Conservation (phyloP, 176 grass and related monocot species). For the Cenchrus fungigraminus region DNA sequence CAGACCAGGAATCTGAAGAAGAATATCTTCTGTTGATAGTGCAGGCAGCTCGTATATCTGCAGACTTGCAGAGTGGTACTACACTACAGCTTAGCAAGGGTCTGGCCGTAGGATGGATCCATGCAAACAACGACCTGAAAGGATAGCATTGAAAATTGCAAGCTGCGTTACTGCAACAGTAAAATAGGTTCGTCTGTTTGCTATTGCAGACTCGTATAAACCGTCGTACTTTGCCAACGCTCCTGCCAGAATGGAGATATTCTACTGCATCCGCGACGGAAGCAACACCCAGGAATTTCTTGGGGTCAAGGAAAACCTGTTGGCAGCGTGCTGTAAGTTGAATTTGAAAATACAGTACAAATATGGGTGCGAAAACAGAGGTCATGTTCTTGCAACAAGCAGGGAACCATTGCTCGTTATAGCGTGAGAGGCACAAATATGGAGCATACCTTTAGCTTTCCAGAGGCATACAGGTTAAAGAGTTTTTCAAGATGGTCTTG, state of each 20-base stretch:
- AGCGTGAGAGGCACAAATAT: neutral
- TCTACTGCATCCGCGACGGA: constrained; percentile 95
- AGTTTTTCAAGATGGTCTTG: constrained; percentile 73
- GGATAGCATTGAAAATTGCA: constrained; percentile 1
- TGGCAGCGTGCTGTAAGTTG: neutral
- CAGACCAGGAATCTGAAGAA: neutral
- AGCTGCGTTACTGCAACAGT: neutral
- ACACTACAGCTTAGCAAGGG: constrained; percentile 60
- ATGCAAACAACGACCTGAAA: constrained; percentile 82
- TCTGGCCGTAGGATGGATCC: constrained; percentile 65
- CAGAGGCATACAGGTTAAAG: constrained; percentile 61
- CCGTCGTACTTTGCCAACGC: constrained; percentile 82
- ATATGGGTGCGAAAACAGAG: neutral
- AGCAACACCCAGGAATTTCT: constrained; percentile 74
- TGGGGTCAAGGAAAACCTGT: constrained; percentile 84
- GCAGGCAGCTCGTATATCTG: neutral
- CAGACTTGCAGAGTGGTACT: neutral
- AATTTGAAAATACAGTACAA: neutral
- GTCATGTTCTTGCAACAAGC: neutral
- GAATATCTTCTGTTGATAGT: constrained; percentile 3
- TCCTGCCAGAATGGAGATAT: constrained; percentile 89
- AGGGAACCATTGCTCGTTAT: neutral
- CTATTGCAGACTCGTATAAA: neutral
- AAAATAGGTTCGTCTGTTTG: neutral
- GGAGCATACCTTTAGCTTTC: constrained; percentile 76